Conservation (phyloP, 768 basidiomycete genomes). For the Lactifluus echinatus region DNA sequence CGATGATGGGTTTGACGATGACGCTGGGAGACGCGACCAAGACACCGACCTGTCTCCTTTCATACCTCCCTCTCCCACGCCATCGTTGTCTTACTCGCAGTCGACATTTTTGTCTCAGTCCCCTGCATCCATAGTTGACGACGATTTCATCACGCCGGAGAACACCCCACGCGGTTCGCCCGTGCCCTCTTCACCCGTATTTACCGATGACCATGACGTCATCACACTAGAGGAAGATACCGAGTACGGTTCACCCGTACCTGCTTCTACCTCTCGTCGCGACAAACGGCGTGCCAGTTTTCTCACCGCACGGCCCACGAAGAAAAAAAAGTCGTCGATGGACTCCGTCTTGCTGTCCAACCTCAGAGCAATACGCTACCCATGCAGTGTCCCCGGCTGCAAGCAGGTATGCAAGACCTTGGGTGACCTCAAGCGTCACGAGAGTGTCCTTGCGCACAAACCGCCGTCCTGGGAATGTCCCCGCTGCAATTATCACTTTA, state of each 20-base stretch:
- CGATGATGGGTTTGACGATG: not conserved
- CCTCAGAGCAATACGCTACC: not conserved
- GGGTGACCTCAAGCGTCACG: constrained; percentile 19
- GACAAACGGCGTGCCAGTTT: not conserved
- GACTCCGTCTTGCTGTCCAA: not conserved
- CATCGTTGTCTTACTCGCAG: constrained; percentile 2
- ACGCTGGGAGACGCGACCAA: not conserved
- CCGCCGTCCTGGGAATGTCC: constrained; percentile 10
- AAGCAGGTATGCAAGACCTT: constrained; percentile 18
- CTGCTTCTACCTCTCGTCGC: not conserved
- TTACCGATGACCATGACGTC: not conserved
- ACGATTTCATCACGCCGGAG: not conserved
- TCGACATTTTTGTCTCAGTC: not conserved
- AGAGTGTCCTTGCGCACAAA: constrained; percentile 14
- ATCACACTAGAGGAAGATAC: not conserved
- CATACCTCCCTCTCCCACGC: not conserved
- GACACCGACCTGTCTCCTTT: not conserved
- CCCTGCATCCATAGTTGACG: not conserved
- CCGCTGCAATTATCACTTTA: constrained; percentile 13
- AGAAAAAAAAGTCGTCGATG: not conserved
- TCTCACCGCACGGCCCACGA: not conserved
- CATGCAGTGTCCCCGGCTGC: constrained; percentile 18
- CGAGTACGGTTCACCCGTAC: not conserved
- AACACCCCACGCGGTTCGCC: not conserved
- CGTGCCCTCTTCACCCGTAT: not conserved